A percentile compares a stretch with the other conserved stretches of the same genome.
Evolutionary conservation across 371 early-diverging fungal species (phyloP).

Genomic region (Mortierella sp.): DNA sequence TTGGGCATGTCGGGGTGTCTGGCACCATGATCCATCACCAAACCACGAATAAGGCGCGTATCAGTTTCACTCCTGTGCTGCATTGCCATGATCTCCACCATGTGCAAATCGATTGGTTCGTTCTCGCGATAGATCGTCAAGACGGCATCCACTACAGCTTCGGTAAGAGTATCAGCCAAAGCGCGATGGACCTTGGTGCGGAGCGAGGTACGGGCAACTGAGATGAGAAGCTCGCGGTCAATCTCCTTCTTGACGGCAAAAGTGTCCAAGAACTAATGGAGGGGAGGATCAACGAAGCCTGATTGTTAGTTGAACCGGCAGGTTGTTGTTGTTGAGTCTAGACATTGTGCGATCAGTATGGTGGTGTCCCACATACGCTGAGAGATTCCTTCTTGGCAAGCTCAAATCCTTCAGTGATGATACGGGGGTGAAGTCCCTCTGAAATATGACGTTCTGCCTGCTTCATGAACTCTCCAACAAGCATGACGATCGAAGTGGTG

Average conservation of each 20-base stretch:
- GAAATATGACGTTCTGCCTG: constrained; percentile 95
- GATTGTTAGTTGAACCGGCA: no score
- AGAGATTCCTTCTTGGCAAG: constrained; percentile 95
- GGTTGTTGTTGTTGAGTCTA: no score
- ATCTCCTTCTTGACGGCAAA: constrained; percentile 80
- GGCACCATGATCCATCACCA: constrained; percentile 99
- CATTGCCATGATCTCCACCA: constrained; percentile 99
- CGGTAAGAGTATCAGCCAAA: constrained; percentile 92
- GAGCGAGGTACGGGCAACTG: constrained; percentile 94
- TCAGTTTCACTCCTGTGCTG: constrained; percentile 97
- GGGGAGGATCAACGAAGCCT: no score
- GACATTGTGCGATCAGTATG: neutral
- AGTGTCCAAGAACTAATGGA: constrained; percentile 86
- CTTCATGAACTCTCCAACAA: constrained; percentile 97
- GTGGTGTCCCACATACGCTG: constrained; percentile 58
- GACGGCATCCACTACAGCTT: constrained; percentile 98
- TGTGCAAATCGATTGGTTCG: constrained; percentile 97
- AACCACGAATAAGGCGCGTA: constrained; percentile 94
- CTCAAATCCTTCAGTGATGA: constrained; percentile 97
- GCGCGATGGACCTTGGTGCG: constrained; percentile 95
- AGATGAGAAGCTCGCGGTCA: constrained; percentile 92
- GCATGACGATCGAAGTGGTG: constrained; percentile 96
- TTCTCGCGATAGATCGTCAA: constrained; percentile 82
- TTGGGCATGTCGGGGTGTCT: constrained; percentile 99
- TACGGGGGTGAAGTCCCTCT: constrained; percentile 98